A percentile compares a stretch with the other conserved stretches of the same genome.
Evolutionary conservation across 192 early-diverging fungal species (phyloP).

Genomic region (Mortierella hygrophila): DNA sequence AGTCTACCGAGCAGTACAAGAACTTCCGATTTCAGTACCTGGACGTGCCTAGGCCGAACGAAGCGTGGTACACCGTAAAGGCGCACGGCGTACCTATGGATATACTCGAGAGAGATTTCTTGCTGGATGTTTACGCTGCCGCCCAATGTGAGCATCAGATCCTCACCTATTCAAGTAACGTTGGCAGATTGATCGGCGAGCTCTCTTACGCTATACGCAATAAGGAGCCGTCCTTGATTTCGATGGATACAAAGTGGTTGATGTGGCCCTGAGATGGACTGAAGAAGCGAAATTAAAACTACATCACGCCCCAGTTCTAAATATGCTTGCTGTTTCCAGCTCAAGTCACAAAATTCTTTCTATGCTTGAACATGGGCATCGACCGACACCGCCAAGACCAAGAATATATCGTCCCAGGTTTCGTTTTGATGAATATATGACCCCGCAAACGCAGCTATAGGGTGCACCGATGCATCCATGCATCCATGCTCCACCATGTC

Average conservation of each 20-base stretch:
- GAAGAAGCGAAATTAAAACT: neutral
- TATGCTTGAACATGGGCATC: no score
- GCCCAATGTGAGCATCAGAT: slow-evolving; percentile 27
- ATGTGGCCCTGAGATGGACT: slow-evolving; percentile 9
- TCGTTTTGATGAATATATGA: no score
- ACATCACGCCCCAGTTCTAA: no score
- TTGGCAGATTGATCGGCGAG: slow-evolving; percentile 27
- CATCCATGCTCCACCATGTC: no score
- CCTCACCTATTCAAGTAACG: slow-evolving; percentile 37
- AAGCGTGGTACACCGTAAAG: slow-evolving; percentile 16
- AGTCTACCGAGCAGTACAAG: slow-evolving; percentile 18
- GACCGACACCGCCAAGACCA: no score
- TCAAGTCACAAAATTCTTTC: no score
- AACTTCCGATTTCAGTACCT: slow-evolving; percentile 16
- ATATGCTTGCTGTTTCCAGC: no score
- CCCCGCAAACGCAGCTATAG: no score
- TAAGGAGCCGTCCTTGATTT: slow-evolving; percentile 18
- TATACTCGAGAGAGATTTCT: slow-evolving; percentile 13
- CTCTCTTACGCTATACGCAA: slow-evolving; percentile 13
- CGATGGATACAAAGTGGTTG: slow-evolving; percentile 21
- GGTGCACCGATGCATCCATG: no score
- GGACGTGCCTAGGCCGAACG: slow-evolving; percentile 28
- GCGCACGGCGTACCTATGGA: slow-evolving; percentile 13
- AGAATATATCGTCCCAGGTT: no score
- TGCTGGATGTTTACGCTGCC: slow-evolving; percentile 22